Base-by-base conservation (phyloP, 768 basidiomycete species). In the Agaricus bisporus region DNA sequence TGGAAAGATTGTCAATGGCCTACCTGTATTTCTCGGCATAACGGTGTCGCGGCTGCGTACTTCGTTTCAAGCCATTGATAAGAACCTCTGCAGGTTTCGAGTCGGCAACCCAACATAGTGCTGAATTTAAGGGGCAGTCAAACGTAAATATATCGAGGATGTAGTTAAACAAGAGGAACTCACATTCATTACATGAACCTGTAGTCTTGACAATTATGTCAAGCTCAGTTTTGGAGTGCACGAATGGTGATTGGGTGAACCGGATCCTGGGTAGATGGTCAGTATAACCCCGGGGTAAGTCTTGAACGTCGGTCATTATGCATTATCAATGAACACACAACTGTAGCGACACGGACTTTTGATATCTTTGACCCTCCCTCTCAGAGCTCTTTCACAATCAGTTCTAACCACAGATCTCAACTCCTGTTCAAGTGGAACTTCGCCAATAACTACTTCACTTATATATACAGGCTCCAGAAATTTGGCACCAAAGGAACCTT, bases 61-160 rank as follows among this genome's bases (percentile, higher is more conserved):
- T 91, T 42, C 91, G 82, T 60, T 79, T 85, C n/a, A 84, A 69
- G 2, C 91, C 91, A 56, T 88, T 89, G 58, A 88, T 88, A 43
- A 92, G 62, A 18, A 90, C 75, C 63, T 95, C 88, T 26, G 69
- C 64, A 5, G 70, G 56, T n/a, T 60, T 50, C 0, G 75, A 70
- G 45, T 81, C 81, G 12, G 82, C 77, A 2, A 81, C 68, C 84
- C 85, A 94, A 51, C 80, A 88, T 9, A 92, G 65, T 0, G 88
- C 90, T 91, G 63, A 26, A 48, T 28, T 26, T 1, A 41, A 48
- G 0, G 22, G 22, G 20, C 17, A 47, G 32, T 32, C 32, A 44
- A n/a, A 38, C 35, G 22, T 7, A 17, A 4, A 50, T 35, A 50
- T 42, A 20, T 5, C n/a, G 35, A 48, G 32, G 12, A 20, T 43